Evolutionary conservation across 768 basidiomycete species (phyloP), one percentile per base, ranked within the genome.

Genomic region (Leccinum olivaceopallidum): DNA sequence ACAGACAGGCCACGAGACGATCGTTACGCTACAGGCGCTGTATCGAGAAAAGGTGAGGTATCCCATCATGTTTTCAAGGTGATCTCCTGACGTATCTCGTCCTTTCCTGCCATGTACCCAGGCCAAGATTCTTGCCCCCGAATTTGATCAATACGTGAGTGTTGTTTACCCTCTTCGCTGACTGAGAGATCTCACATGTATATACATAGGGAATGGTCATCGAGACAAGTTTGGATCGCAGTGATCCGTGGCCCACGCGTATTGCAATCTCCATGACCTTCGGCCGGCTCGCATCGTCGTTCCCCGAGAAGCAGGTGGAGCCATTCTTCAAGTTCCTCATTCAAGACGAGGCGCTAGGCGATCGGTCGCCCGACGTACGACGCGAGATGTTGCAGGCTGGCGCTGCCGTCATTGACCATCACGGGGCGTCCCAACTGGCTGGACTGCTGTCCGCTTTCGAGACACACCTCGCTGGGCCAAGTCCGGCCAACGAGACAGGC

Each of bases 61-160:
- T 4, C 9, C 34, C 24, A 16, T 22, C 24, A 44, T 37, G 16
- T 13, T 53, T 32, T 22, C 10, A 14, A 4, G 2, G 2, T n/a
- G 18, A 22, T 24, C 26, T 50, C 20, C 12, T 36, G 24, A 51
- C 24, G 8, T 28, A 16, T 37, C 49, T 5, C n/a, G 10, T 34
- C 2, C 10, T 39, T 51, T 4, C 2, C 16, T 49, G 54, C 51
- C 5, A 14, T 44, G 16, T 34, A 56, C 6, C 7, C 58, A 91
- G 90, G 92, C 94, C 3, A 94, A 89, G 72, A 82, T 92, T 42
- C 82, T 96, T 5, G 87, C 88, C 4, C 95, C 95, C 1, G 93
- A 97, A 72, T 98, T 92, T 68, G 97, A 98, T 71, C 78, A 89
- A 82, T 99, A 90, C 74, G 94, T 94, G 57, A 51, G 89, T 76